Percentiles rank a stretch among this genome's conserved stretches.
Conservation (phyloP, 192 early-diverging fungal species). For the Coemansia sp. region DNA sequence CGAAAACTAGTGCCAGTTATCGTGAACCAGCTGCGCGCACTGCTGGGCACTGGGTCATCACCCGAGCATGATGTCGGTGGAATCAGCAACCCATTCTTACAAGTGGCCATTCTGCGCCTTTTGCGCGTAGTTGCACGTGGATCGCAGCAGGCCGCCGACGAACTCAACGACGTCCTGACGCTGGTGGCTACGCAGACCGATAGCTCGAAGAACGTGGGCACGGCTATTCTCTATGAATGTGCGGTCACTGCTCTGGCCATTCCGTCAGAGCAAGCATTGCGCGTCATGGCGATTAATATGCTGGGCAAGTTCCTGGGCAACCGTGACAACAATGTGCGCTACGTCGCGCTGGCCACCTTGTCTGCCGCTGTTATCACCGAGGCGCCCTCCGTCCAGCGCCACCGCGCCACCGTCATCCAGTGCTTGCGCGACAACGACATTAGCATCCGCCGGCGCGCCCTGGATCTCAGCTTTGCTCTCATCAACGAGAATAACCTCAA, state of each 20-base stretch:
- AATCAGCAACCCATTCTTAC: slow-evolving; percentile 97
- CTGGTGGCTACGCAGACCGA: slow-evolving; percentile 97
- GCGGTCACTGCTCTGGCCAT: slow-evolving; percentile 96
- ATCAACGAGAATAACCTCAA: slow-evolving; percentile 93
- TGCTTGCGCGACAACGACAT: slow-evolving; percentile 95
- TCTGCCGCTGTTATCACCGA: slow-evolving; percentile 88
- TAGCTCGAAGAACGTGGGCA: slow-evolving; percentile 94
- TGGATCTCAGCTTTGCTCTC: slow-evolving; percentile 95
- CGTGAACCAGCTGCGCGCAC: slow-evolving; percentile 84
- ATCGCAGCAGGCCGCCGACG: slow-evolving; percentile 80
- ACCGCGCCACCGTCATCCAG: slow-evolving; percentile 93
- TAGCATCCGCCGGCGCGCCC: slow-evolving; percentile 92
- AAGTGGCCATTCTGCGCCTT: slow-evolving; percentile 89
- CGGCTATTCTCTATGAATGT: slow-evolving; percentile 96
- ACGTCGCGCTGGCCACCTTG: slow-evolving; percentile 97
- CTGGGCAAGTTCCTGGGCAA: slow-evolving; percentile 95
- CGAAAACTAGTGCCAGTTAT: slow-evolving; percentile 82
- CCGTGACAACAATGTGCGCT: slow-evolving; percentile 97
- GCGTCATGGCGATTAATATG: slow-evolving; percentile 97
- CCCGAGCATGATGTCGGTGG: slow-evolving; percentile 96
- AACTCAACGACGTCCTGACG: slow-evolving; percentile 96
- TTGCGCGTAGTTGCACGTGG: slow-evolving; percentile 82
- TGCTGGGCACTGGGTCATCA: slow-evolving; percentile 83
- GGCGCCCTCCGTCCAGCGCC: slow-evolving; percentile 93
- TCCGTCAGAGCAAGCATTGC: slow-evolving; percentile 84